phyloP scores from a whole-genome alignment of 2,329 filamentous ascomycete genomes.

The Pseudonectria buxi region DNA sequence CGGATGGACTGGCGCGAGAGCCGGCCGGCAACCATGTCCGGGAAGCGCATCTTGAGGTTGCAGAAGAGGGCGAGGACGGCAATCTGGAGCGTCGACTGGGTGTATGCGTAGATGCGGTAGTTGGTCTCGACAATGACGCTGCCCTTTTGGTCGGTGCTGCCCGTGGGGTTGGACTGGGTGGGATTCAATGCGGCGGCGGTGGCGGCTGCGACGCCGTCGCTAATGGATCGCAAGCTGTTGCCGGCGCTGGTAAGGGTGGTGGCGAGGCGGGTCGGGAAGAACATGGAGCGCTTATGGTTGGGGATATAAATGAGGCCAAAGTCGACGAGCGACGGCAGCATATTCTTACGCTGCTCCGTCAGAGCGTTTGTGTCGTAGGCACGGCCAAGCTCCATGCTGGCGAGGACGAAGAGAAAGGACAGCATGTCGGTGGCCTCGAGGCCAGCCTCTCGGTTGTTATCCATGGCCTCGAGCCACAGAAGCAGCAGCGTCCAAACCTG shows the following conservation, averaged over 20 bases:
- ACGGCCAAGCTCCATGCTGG: slow-evolving; percentile 83
- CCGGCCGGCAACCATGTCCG: slow-evolving; percentile 88
- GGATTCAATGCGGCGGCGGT: slow-evolving; percentile 38
- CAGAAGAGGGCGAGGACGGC: slow-evolving; percentile 87
- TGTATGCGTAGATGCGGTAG: slow-evolving; percentile 96
- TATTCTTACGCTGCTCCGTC: slow-evolving; percentile 72
- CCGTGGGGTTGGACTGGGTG: slow-evolving; percentile 30
- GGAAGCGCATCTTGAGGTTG: slow-evolving; percentile 81
- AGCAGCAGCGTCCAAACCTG: slow-evolving; percentile 96
- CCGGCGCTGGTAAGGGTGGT: slow-evolving; percentile 86
- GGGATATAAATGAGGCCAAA: slow-evolving; percentile 85
- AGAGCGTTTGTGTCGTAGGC: slow-evolving; percentile 84
- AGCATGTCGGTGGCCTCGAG: slow-evolving; percentile 92
- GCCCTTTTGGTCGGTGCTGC: slow-evolving; percentile 50
- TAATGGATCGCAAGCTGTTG: slow-evolving; percentile 64
- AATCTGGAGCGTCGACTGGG: slow-evolving; percentile 87
- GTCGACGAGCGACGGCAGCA: slow-evolving; percentile 84
- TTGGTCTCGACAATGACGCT: slow-evolving; percentile 98
- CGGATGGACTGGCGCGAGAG: slow-evolving; percentile 84
- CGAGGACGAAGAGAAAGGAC: slow-evolving; percentile 92
- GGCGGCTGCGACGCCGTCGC: slow-evolving; percentile 62
- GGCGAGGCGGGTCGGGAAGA: slow-evolving; percentile 88
- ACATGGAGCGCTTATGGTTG: slow-evolving; percentile 50
- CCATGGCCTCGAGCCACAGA: slow-evolving; percentile 82
- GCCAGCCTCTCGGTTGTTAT: slow-evolving; percentile 47